Evolutionary conservation across 768 basidiomycete genomes (phyloP), one percentile per base, ranked within the genome.

Genomic region (Paxillus ammoniavirescens): DNA sequence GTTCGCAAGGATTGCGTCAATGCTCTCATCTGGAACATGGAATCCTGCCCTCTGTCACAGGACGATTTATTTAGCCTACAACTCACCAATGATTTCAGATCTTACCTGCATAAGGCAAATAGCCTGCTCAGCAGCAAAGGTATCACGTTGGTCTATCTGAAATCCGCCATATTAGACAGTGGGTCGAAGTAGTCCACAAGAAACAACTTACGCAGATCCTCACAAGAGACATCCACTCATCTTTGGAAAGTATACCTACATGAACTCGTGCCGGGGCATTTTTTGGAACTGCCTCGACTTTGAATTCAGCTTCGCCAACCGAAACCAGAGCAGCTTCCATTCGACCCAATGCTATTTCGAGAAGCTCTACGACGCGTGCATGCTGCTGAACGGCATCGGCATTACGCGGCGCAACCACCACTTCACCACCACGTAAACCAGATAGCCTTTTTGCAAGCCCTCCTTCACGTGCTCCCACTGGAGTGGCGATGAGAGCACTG

Each of bases 141-240:
- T 60, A 57, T 91, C 87, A 3, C 71, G 62, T 17, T 72, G 66
- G 15, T 72, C 63, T 18, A 83, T 62, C 87, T 89, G 57, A 0
- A 35, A 55, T 38, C 42, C 31, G 52, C 9, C 63, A 44, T 14
- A 38, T 37, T 40, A 46, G 8, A 6, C 5, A 18, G 42, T 10
- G 5, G 38, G 52, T n/a, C 13, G 42, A 38, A 37, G 13, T 31
- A 21, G 12, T 17, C 15, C 4, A 23, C 21, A 13, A n/a, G 33
- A 14, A 8, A 28, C 35, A 18, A 71, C 81, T 55, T 61, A 85
- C 82, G 41, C 73, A 77, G 45, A 74, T 61, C 14, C 83, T 73
- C 3, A 87, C 68, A 5, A 88, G 68, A 1, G 81, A 78, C 41
- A 77, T 70, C 70, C 80, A 83, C 63, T 90, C 86, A 9, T 67